Percentiles rank a stretch among this genome's conserved stretches.
These are phyloP conservation scores for Penicillium sp. DNA, from an alignment of 2,329 filamentous ascomycete species.

Conservation along the genomic window DNA sequence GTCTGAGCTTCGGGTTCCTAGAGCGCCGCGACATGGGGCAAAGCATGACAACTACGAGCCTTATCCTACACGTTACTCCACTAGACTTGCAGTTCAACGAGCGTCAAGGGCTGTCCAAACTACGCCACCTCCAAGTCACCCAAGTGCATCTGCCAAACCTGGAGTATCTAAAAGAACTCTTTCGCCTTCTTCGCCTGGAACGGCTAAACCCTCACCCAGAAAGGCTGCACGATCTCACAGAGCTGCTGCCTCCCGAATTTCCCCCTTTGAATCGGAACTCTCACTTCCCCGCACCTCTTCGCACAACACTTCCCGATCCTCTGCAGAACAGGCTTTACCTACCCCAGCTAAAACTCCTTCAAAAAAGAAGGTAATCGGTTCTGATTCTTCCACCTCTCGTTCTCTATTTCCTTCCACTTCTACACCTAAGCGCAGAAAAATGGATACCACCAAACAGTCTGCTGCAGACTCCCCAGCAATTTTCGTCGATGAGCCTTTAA, in stretches of 20 bases:
- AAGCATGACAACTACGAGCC: constrained; percentile 44
- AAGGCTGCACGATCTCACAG: constrained; percentile 5
- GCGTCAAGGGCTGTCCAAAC: constrained; percentile 26
- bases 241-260: constrained; percentile 4
- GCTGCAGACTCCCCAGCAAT: constrained; percentile 33
- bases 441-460: constrained; percentile 26
- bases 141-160: constrained; percentile 16
- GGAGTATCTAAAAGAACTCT: constrained; percentile 19
- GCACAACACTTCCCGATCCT: constrained; percentile 19
- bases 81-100: constrained; percentile 39
- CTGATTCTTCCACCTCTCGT: constrained; percentile 51
- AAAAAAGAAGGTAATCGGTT: constrained; percentile 51
- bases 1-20: constrained; percentile 40
- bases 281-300: constrained; percentile 21
- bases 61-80: constrained; percentile 41
- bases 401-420: constrained; percentile 53
- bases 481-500: constrained; percentile 23
- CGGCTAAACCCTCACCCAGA: constrained; percentile 28
- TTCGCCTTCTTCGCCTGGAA: constrained; percentile 3
- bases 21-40: constrained; percentile 47
- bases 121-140: constrained; percentile 33
- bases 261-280: constrained; percentile 13
- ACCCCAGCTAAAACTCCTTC: constrained; percentile 61
- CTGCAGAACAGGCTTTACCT: constrained; percentile 50
- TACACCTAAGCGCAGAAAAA: constrained; percentile 50